Evolutionary conservation across 352 stramenopile species (phyloP), one percentile per base, ranked within the genome.

Genomic region (Phytopythium sindhum): DNA sequence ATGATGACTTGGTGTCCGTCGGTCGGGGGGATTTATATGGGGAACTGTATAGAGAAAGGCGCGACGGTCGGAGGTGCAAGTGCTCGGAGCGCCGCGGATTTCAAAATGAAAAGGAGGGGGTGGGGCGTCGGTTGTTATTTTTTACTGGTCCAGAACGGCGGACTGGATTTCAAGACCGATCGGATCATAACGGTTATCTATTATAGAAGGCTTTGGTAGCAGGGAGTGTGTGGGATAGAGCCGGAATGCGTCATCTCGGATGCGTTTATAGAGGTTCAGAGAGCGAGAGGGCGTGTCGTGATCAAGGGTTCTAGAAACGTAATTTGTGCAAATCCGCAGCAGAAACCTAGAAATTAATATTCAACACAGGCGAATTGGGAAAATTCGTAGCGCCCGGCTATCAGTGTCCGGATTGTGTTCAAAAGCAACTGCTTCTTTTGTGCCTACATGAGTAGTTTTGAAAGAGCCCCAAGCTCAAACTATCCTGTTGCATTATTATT

Each of bases 51-150:
- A 52, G 44, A 57, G 56, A 61, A 62, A 57, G 48, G 55, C 42
- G 56, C 42, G 51, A 54, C 42, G 47, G 53, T 50, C 48, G 11
- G 52, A 45, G 52, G 52, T 45, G 33, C n/a, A 33, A 33, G 8
- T 60, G 33, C 39, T 45, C 33, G 31, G 54, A 50, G 54, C 54
- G 54, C 51, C 42, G 70, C 50, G 60, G 66, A 75, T 76, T 75
- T 56, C 60, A 51, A 51, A 78, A 71, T 75, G 60, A 29, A 19
- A 4, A 52, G 42, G 24, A 19, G 10, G 42, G 15, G 39, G 39
- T 4, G 14, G 39, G 12, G 39, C 26, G 52, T 26, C 17, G 21
- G 19, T 52, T n/a, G 1, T 26, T 31, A 35, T 31, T 19, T 31
- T 19, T 31, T 54, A 54, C 23, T 39, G 50, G 28, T 56, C 10